Evolutionary conservation across 306 rosid species (phyloP), one percentile per base, ranked within the genome.

Genomic region (Sicyos edulis): DNA sequence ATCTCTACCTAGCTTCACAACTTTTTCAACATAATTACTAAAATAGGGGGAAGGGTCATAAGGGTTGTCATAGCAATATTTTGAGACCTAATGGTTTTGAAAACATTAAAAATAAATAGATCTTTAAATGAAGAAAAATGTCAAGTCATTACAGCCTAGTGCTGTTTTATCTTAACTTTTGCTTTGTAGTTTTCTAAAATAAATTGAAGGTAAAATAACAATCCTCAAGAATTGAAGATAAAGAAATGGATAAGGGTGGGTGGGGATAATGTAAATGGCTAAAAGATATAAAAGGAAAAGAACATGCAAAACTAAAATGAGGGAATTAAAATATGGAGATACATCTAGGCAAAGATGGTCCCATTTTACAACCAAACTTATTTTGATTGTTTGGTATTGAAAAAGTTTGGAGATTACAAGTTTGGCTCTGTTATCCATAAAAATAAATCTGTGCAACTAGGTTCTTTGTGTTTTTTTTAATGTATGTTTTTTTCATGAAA

Each of bases 191-290:
- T 8, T 7, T 40, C 51, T 15, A 64, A 64, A 64, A 17, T 16
- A 64, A 34, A 42, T 20, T 45, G 1, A 42, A 20, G 37, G 34
- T 10, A 66, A 20, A 44, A 21, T 44, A 66, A 44, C 1, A 42
- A 64, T 44, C 19, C 34, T 45, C 71, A 5, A 20, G 26, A 66
- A 66, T 13, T 20, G 71, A 66, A 66, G 71, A 65, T 65, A 65
- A 45, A 45, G 37, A 66, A 66, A 66, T 65, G 34, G 71, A 65
- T 65, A 65, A 65, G 17, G 71, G 32, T 42, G 50, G 42, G 21
- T n/a, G n/a, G n/a, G n/a, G 54, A 19, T 65, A 61, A 34, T 16
- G 50, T 34, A 62, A 62, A 42, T 64, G 52, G n/a, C 29, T 62
- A 14, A 63, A 19, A 40, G 24, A 8, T 10, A 40, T 4, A 2